These are phyloP conservation scores for Amyloporia xantha DNA, from an alignment of 768 basidiomycete genomes.

Conservation along the genomic window DNA sequence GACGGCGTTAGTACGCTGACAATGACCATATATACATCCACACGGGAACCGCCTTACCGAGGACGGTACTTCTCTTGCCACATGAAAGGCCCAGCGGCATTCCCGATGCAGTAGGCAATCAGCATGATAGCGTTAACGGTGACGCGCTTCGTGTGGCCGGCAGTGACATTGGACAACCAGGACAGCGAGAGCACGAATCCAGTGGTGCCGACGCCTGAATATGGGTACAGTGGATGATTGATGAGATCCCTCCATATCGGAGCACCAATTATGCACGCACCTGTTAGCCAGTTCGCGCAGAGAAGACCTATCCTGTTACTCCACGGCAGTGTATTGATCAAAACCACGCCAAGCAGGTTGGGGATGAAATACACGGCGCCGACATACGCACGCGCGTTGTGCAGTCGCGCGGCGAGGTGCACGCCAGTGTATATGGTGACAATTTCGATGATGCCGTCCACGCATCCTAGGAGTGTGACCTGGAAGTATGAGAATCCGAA, in stretches of 20 bases:
- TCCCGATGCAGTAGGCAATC: conserved; percentile 60
- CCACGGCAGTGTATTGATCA: conserved; percentile 63
- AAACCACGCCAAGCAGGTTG: conserved; percentile 52
- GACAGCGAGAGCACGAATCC: conserved; percentile 56
- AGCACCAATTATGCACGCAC: conserved; percentile 30
- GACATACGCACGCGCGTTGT: conserved; percentile 58
- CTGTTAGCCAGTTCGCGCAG: conserved; percentile 48
- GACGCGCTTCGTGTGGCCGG: conserved; percentile 68
- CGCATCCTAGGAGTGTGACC: conserved; percentile 64
- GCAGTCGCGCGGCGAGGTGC: conserved; percentile 45
- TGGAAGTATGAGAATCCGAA: conserved; percentile 61
- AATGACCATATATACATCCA: too few relatives aligned
- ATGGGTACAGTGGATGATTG: too few relatives aligned
- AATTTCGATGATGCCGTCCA: conserved; percentile 60
- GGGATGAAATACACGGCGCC: conserved; percentile 57
- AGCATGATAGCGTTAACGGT: conserved; percentile 71
- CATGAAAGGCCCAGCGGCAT: conserved; percentile 71
- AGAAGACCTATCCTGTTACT: conserved; percentile 58
- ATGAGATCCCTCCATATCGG: too few relatives aligned
- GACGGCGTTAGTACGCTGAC: not conserved
- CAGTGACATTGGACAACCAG: conserved; percentile 60
- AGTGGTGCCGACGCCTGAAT: conserved; percentile 42
- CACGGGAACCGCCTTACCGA: conserved; percentile 39
- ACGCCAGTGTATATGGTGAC: conserved; percentile 65
- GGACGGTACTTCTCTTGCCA: conserved; percentile 66